These are phyloP conservation scores for Ustulina deusta DNA, from an alignment of 2,329 filamentous ascomycete genomes.

Conservation along the genomic window DNA sequence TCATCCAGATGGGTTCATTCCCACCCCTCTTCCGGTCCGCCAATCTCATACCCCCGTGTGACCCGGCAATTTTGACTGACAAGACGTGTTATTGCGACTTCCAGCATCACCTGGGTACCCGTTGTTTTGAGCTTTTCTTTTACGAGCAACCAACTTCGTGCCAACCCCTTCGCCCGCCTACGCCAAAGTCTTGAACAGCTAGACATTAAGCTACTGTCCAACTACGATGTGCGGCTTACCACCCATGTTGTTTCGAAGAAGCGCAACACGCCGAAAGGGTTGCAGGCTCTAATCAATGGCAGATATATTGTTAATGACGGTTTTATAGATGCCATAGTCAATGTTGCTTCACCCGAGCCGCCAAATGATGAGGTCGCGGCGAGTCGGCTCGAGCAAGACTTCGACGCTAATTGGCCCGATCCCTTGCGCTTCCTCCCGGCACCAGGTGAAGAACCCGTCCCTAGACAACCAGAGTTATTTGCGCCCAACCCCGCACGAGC, in stretches of 20 bases:
- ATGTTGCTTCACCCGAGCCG: slow-evolving; percentile 65
- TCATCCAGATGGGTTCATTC: slow-evolving; percentile 79
- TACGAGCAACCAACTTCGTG: slow-evolving; percentile 75
- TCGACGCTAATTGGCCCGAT: slow-evolving; percentile 82
- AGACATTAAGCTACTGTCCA: slow-evolving; percentile 86
- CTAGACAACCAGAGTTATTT: slow-evolving; percentile 76
- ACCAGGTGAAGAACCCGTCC: slow-evolving; percentile 78
- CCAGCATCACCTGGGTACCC: slow-evolving; percentile 81
- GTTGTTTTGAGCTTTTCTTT: slow-evolving; percentile 86
- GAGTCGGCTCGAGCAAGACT: slow-evolving; percentile 79
- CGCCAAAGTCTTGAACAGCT: slow-evolving; percentile 78
- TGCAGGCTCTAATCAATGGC: slow-evolving; percentile 87
- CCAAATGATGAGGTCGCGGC: slow-evolving; percentile 61
- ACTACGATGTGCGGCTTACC: slow-evolving; percentile 77
- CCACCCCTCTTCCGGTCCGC: slow-evolving; percentile 70
- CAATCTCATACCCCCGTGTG: background rate
- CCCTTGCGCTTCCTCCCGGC: slow-evolving; percentile 78
- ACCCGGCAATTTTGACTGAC: slow-evolving; percentile 16
- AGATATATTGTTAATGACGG: slow-evolving; percentile 79
- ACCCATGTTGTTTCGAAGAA: slow-evolving; percentile 92
- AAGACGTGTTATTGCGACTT: background rate
- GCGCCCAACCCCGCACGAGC: slow-evolving; percentile 73
- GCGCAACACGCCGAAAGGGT: slow-evolving; percentile 86
- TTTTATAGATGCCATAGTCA: slow-evolving; percentile 79
- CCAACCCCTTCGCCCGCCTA: slow-evolving; percentile 71